Conservation (phyloP, 2,329 filamentous ascomycete genomes). For the Fusarium tuaranense region DNA sequence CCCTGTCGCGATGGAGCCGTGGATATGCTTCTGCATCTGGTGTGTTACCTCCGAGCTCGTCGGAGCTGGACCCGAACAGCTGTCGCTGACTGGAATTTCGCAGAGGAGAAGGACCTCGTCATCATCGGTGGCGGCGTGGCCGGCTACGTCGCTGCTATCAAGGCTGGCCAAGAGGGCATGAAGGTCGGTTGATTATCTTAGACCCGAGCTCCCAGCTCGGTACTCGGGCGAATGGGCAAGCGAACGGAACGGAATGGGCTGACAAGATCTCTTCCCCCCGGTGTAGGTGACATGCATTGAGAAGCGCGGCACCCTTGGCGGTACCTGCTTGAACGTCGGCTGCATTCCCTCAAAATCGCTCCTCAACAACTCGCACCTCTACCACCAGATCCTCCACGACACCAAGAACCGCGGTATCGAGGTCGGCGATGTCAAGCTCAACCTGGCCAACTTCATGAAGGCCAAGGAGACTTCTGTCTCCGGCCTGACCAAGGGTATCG, state of each 20-base stretch:
- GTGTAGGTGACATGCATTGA: slow-evolving; percentile 93
- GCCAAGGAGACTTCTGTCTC: slow-evolving; percentile 93
- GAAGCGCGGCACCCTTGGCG: slow-evolving; percentile 94
- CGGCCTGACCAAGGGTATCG: slow-evolving; percentile 94
- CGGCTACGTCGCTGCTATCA: slow-evolving; percentile 98
- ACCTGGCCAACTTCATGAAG: slow-evolving; percentile 97
- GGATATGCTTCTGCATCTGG: slow-evolving; percentile 70
- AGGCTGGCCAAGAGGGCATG: slow-evolving; percentile 95
- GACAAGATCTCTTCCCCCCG: slow-evolving; percentile 13
- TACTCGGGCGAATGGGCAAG: slow-evolving; percentile 16
- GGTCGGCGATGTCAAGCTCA: slow-evolving; percentile 96
- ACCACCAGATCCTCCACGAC: slow-evolving; percentile 97
- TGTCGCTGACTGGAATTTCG: slow-evolving; percentile 35
- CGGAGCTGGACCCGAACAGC: slow-evolving; percentile 22
- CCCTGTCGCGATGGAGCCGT: slow-evolving; percentile 66
- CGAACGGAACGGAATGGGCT: slow-evolving; percentile 22
- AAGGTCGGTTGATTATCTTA: slow-evolving; percentile 70
- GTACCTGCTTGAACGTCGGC: slow-evolving; percentile 98
- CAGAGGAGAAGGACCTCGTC: slow-evolving; percentile 95
- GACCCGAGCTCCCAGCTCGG: slow-evolving; percentile 1
- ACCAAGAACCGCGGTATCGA: slow-evolving; percentile 98
- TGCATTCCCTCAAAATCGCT: slow-evolving; percentile 99
- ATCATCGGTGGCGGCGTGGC: slow-evolving; percentile 98
- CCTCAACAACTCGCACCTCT: slow-evolving; percentile 98
- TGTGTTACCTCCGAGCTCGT: slow-evolving; percentile 51